Base-by-base conservation (phyloP, 192 early-diverging fungal species). In the Dispira simplex region DNA sequence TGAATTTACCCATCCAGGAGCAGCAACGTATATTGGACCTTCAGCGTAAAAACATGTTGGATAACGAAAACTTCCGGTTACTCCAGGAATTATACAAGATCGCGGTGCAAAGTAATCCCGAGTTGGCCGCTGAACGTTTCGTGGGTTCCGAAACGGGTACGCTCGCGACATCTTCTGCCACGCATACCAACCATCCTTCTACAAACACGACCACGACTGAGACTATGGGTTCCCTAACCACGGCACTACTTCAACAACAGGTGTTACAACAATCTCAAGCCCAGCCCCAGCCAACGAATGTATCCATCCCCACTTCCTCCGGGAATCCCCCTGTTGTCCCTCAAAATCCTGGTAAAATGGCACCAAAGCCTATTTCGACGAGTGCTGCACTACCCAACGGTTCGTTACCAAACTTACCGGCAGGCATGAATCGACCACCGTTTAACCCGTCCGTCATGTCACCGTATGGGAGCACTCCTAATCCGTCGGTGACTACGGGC, bases 21-120 rank as follows among this genome's bases (percentile, higher is more conserved):
- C 54, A 56, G 21, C 54, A 56, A 28, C 16, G 25, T 14, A 56
- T 56, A 21, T 28, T 56, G 11, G 54, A 56, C 13, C 54, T 56
- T 28, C 54, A 56, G 54, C 54, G 9, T 1, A 56, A 56, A 13
- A 56, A 56, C 13, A 18, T 23, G 54, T 9, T 56, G 54, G 25
- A 56, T 28, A 12, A 28, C 20, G 54, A 56, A 12, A 56, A 12
- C 3, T 4, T 10, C 3, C 21, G 28, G 25, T 13, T 56, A 13
- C 54, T 56, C 1, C 16, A 25, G 25, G 25, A 56, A 28, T 28
- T 56, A 3, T 25, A 26, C 20, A 26, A 14, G 2, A 13, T 26
- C 11, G 25, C 54, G 21, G 54, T 21, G 12, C 54, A 56, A 25
- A 56, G 23, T 28, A 25, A 28, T 26, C 13, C 16, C 54, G 11